Evolutionary conservation across 257 asterid genomes (phyloP).

Genomic region (Nicotiana undulata): DNA sequence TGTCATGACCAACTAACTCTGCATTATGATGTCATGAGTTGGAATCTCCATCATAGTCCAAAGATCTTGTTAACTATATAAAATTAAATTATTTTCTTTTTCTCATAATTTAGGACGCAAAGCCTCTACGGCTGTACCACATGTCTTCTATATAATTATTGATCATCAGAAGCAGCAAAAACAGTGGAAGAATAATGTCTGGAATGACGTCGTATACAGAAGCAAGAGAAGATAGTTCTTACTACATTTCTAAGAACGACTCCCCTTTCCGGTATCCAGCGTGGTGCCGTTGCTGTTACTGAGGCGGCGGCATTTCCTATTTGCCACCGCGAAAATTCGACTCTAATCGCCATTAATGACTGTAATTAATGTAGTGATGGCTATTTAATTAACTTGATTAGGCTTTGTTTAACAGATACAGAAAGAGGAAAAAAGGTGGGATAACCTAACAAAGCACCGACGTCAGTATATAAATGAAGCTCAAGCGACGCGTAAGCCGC

Average conservation of each 20-base stretch:
- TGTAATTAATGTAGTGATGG: neutral
- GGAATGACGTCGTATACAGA: neutral
- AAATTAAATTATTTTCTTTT: too few relatives aligned
- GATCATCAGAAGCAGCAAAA: neutral
- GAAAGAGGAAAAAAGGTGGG: neutral
- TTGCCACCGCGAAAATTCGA: neutral
- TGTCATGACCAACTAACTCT: too few relatives aligned
- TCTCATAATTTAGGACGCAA: too few relatives aligned
- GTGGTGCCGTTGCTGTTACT: neutral
- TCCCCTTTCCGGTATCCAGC: conserved; percentile 12
- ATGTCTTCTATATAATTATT: neutral
- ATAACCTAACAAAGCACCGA: neutral
- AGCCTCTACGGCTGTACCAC: too few relatives aligned
- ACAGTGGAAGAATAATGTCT: neutral
- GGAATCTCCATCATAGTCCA: too few relatives aligned
- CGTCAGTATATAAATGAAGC: neutral
- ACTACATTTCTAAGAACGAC: conserved; percentile 1
- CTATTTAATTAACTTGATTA: neutral
- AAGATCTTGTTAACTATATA: too few relatives aligned
- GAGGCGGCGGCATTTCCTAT: neutral
- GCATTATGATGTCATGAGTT: too few relatives aligned
- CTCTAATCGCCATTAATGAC: neutral
- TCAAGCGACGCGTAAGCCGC: neutral
- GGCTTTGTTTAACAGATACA: neutral
- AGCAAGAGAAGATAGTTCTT: neutral